These are phyloP conservation scores for Solanum neorickii DNA, from an alignment of 257 asterid genomes.

Conservation along the genomic window DNA sequence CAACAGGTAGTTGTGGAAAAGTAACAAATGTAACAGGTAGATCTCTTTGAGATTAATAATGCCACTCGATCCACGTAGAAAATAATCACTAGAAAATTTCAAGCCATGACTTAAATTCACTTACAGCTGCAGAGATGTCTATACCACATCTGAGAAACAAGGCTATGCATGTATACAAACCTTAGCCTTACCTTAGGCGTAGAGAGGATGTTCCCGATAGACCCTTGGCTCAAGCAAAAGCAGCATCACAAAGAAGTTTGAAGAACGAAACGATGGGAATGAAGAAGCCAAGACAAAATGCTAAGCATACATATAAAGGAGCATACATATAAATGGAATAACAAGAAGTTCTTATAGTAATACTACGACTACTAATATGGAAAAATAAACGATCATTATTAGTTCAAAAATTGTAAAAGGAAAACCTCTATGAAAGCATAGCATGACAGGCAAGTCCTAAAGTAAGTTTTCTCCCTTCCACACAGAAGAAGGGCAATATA, in stretches of 20 bases:
- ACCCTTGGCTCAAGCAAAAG: neutral
- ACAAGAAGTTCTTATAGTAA: neutral
- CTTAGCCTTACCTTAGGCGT: neutral
- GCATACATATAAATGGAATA: neutral
- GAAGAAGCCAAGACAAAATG: neutral
- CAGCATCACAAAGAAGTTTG: neutral
- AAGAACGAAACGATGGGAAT: neutral
- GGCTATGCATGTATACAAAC: neutral
- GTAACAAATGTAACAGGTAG: neutral
- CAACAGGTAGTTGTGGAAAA: neutral
- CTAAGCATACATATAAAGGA: neutral
- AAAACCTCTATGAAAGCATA: neutral
- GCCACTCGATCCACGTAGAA: neutral
- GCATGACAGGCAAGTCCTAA: neutral
- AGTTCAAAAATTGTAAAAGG: neutral
- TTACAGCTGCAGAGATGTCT: too few relatives aligned
- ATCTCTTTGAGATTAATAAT: neutral
- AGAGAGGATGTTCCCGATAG: neutral
- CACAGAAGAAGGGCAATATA: neutral
- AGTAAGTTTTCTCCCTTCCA: neutral
- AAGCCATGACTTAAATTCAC: neutral
- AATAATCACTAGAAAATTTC: neutral
- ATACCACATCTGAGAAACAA: neutral
- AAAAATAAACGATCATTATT: neutral
- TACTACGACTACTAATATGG: neutral